Evolutionary conservation across 805 yeast species (phyloP), one percentile per base, ranked within the genome.

Genomic region (Candida fluviatilis): DNA sequence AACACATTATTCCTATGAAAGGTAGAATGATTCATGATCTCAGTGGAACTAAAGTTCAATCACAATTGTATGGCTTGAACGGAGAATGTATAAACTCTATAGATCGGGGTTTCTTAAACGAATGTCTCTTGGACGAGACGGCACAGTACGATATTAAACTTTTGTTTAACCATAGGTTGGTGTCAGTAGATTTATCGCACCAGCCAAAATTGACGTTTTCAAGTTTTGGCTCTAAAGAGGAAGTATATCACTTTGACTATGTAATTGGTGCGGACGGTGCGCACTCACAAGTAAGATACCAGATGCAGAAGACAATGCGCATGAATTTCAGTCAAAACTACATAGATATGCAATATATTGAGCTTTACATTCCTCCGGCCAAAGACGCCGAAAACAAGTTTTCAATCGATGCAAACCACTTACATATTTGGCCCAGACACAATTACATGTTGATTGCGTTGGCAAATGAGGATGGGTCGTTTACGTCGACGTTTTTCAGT

Each of bases 401-500:
- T 50, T 62, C 66, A 13, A 65, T 84, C 16, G 77, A 80, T 47
- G 81, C 89, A 5, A 79, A 86, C 60, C 88, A 86, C 55, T 69
- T 90, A 36, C 97, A 90, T 52, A 86, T 90, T 33, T 90, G 97
- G 97, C 97, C 97, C 3, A 69, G 96, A 33, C 76, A 80, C 41
- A 71, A 84, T 38, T 86, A 69, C 55, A 90, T 90, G 97, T 71
- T 90, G 48, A 90, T 90, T 51, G 96, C 96, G 0, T 69, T 90
- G 41, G 85, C 97, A 7, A 90, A 90, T 49, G 58, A 64, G 17
- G 95, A 86, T 55, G 93, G 91, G 0, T 81, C 95, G 4, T 90
- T 89, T 59, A 90, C 96, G 0, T 82, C 87, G 1, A 90, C 97
- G 0, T 80, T 89, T 48, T 90, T 90, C 65, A 88, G 87, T 8